Base-by-base conservation (phyloP, 2,329 filamentous ascomycete genomes). In the Emericellopsis atlantica region DNA sequence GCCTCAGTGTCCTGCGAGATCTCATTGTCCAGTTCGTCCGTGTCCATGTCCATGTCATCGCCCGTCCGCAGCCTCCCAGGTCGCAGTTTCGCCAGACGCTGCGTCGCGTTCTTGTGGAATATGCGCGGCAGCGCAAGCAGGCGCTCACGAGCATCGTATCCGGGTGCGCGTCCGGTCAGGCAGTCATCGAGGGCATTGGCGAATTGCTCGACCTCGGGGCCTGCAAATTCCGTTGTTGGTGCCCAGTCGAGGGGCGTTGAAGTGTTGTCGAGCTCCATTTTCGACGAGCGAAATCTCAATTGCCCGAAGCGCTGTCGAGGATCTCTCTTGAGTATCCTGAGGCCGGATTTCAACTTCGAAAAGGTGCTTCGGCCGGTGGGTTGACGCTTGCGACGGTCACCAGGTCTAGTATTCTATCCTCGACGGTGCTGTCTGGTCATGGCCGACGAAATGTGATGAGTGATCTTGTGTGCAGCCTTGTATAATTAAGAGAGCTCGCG, bases 171-270 rank as follows among this genome's bases (percentile, higher is more conserved):
- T 51, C 66, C 51, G 58, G 70, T 50, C 52, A 79, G 61, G 66
- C 88, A 90, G 41, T 78, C 73, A 61, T 95, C 89, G 18, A 95
- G 72, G 40, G 77, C 76, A 54, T 84, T 81, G 32, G 89, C 88
- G 55, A 95, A 95, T 36, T 78, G 73, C 62, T 95, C 87, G 44
- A 94, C 85, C 60, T 95, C 87, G 46, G 80, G 77, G 39, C 84
- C 83, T 26, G 85, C 78, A 35, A 75, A 72, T 48, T 85, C 75
- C 43, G 29, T 23, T 8, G 39, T n/a, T 14, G 32, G 29, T 29
- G 38, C 40, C 16, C 22, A 15, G 21, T 26, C 26, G 8, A 31
- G n/a, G 23, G 22, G 31, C 21, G 31, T 23, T 36, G 31, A 18
- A 14, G n/a, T 15, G 2, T 31, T 21, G 34, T 44, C 43, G 6